Evolutionary conservation across 352 stramenopile species (phyloP).

Genomic region (Pythium dissimile): DNA sequence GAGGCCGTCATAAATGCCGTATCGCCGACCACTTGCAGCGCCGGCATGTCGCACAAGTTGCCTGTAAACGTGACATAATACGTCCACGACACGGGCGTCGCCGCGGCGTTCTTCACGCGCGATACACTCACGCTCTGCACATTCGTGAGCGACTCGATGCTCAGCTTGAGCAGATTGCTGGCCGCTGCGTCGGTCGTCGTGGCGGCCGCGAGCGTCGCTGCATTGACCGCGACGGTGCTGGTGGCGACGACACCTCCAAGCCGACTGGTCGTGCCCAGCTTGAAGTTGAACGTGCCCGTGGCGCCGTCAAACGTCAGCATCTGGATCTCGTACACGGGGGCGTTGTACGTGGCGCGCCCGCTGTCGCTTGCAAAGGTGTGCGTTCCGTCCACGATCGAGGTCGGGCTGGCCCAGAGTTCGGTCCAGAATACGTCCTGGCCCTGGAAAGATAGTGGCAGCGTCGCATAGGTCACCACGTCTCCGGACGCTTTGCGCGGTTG

Average conservation of each 20-base stretch:
- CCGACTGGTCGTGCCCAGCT: slow-evolving; percentile 64
- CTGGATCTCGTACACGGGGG: slow-evolving; percentile 89
- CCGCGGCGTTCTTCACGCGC: slow-evolving; percentile 29
- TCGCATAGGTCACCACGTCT: slow-evolving; percentile 86
- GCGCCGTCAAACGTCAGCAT: slow-evolving; percentile 65
- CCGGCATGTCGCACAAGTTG: slow-evolving; percentile 79
- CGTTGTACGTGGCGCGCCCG: slow-evolving; percentile 90
- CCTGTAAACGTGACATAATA: slow-evolving; percentile 87
- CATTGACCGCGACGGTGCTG: slow-evolving; percentile 43
- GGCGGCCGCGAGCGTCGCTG: slow-evolving; percentile 30
- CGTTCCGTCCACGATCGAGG: slow-evolving; percentile 82
- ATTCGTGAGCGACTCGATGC: slow-evolving; percentile 78
- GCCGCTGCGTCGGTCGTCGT: slow-evolving; percentile 47
- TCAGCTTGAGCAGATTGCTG: slow-evolving; percentile 73
- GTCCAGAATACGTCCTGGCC: slow-evolving; percentile 95
- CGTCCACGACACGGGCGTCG: slow-evolving; percentile 37
- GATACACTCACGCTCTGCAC: slow-evolving; percentile 82
- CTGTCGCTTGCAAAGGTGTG: slow-evolving; percentile 90
- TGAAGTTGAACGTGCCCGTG: slow-evolving; percentile 61
- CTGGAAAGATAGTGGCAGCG: slow-evolving; percentile 71
- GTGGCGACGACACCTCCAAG: slow-evolving; percentile 43
- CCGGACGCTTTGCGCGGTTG: slow-evolving; percentile 92
- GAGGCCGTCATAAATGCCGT: slow-evolving; percentile 36
- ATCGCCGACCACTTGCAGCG: slow-evolving; percentile 56
- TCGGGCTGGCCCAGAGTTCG: slow-evolving; percentile 88